Evolutionary conservation across 139 green algal species (phyloP), one percentile per base, ranked within the genome.

Genomic region (Yamagishiella unicocca): DNA sequence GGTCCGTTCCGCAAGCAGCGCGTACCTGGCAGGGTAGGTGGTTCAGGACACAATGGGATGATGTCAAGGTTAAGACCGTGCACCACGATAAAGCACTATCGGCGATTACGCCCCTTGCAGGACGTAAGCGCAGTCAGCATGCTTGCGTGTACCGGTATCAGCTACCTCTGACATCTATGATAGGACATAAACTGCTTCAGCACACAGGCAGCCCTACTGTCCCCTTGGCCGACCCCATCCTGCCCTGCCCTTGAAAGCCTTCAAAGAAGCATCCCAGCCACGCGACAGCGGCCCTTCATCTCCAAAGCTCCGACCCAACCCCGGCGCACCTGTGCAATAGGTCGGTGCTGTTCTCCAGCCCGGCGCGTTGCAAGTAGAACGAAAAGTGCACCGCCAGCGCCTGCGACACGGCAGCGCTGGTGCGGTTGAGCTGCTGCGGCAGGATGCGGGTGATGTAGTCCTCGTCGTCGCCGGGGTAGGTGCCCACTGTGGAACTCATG

Each of bases 361-460:
- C 82, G 4, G 8, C 68, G 5, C 53, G 67, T 53, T 87, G 82
- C 82, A 37, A 33, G 66, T 46, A 87, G 82, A 87, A 87, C 14
- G 46, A 73, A 31, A 87, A 87, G 82, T 87, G 82, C 67, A 87
- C 82, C 68, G 82, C 82, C 27, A 87, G 53, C 50, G 80, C 80
- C 19, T 37, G 19, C 37, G 42, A 68, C 42, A 77, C 80, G 31
- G 80, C 80, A 25, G 80, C 82, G 25, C 29, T 55, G 82, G 67
- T 80, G 68, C 35, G 35, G 68, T 87, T 80, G 50, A 82, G 82
- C 82, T 87, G 46, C 82, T 87, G 67, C 43, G 82, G 82, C 46
- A 87, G 67, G 37, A 87, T 71, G 53, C 68, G 67, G 0, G 82
- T 87, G 68, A 87, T 87, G 67, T 37, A 80, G 68, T 87, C 82